Percentiles rank a stretch among this genome's conserved stretches.
Conservation (phyloP, 1,284 basidiomycete species). For the Ustilago nuda region DNA sequence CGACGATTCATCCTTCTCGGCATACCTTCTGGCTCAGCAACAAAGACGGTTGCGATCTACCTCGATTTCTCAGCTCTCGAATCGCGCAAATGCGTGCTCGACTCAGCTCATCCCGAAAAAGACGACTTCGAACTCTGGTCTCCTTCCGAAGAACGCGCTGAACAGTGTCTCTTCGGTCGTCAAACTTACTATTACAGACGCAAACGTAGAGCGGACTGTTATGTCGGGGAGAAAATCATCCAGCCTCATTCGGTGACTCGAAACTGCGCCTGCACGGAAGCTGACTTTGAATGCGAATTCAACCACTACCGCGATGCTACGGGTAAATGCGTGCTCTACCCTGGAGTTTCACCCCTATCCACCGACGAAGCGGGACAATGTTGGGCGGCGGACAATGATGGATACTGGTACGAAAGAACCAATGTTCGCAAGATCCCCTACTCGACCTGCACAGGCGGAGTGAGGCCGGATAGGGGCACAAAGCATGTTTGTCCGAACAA, state of each 20-base stretch:
- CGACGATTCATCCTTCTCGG: conserved; percentile 90
- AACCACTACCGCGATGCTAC: conserved; percentile 63
- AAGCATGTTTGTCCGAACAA: conserved; percentile 57
- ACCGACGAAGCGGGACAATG: conserved; percentile 58
- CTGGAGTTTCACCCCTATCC: conserved; percentile 41
- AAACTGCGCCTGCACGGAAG: conserved; percentile 62
- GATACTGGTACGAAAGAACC: conserved; percentile 67
- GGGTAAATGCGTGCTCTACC: conserved; percentile 61
- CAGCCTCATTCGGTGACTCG: conserved; percentile 53
- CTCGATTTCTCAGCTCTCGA: conserved; percentile 84
- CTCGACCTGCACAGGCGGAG: conserved; percentile 61
- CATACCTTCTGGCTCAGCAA: conserved; percentile 72
- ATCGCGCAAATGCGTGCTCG: conserved; percentile 58
- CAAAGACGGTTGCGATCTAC: conserved; percentile 79
- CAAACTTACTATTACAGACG: conserved; percentile 67
- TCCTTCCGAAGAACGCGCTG: conserved; percentile 63
- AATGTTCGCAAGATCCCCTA: conserved; percentile 64
- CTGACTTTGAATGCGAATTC: conserved; percentile 69
- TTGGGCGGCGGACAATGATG: conserved; percentile 49
- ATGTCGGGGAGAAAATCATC: conserved; percentile 60
- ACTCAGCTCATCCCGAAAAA: conserved; percentile 44
- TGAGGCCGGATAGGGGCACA: conserved; percentile 60
- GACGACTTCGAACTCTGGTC: conserved; percentile 69
- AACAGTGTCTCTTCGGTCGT: conserved; percentile 65
- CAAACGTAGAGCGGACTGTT: conserved; percentile 64